Conservation (phyloP, 257 asterid species). For the Scutellaria barbata region DNA sequence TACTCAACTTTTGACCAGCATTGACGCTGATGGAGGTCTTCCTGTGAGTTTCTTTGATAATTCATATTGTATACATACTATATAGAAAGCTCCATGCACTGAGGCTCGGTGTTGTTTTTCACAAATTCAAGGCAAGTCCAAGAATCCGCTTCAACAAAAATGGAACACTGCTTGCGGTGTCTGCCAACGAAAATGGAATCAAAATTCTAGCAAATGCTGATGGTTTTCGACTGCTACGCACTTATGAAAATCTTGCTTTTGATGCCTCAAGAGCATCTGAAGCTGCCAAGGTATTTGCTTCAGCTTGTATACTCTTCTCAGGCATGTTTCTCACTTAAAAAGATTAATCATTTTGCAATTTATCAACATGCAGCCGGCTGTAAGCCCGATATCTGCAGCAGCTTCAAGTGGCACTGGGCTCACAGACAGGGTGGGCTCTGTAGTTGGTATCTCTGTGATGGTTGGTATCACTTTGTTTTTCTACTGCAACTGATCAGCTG, state of each 20-base stretch:
- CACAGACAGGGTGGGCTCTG: slow-evolving; percentile 68
- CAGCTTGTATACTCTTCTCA: slow-evolving; percentile 26
- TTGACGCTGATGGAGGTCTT: slow-evolving; percentile 73
- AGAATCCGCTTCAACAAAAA: slow-evolving; percentile 90
- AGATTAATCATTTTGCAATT: slow-evolving; percentile 26
- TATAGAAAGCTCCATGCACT: background rate
- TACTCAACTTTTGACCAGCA: slow-evolving; percentile 53
- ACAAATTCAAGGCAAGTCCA: slow-evolving; percentile 74
- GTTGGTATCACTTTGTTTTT: slow-evolving; percentile 50
- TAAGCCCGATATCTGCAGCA: slow-evolving; percentile 58
- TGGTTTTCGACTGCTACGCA: slow-evolving; percentile 70
- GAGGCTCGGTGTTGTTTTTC: slow-evolving; percentile 29
- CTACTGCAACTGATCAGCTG: background rate
- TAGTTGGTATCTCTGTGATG: slow-evolving; percentile 74
- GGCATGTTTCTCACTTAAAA: slow-evolving; percentile 7
- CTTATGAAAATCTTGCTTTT: slow-evolving; percentile 70
- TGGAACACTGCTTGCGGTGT: slow-evolving; percentile 81
- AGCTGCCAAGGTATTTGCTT: slow-evolving; percentile 60
- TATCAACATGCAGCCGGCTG: slow-evolving; percentile 57
- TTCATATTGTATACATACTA: background rate
- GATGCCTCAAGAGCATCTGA: slow-evolving; percentile 81
- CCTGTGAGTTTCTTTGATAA: slow-evolving; percentile 47
- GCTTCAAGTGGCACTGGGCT: slow-evolving; percentile 63
- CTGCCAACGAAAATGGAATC: slow-evolving; percentile 84
- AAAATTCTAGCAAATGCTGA: slow-evolving; percentile 79